Evolutionary conservation across 805 yeast species (phyloP).

Genomic region (Zygosaccharomyces pseudorouxii): DNA sequence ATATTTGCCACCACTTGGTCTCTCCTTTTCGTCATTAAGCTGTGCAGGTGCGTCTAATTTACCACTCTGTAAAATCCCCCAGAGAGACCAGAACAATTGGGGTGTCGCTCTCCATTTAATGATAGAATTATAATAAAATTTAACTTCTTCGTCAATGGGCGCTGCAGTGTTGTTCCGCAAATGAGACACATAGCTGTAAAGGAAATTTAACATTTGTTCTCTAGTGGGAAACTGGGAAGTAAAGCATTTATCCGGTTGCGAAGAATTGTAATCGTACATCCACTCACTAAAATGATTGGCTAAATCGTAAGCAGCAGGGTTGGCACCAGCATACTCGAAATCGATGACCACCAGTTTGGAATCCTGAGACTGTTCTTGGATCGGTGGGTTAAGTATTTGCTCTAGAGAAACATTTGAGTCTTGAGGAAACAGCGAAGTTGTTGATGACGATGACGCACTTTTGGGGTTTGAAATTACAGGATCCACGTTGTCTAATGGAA

Average conservation of each 20-base stretch:
- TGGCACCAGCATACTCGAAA: constrained; percentile 92
- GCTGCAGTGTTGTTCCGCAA: constrained; percentile 33
- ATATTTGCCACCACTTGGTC: constrained; percentile 53
- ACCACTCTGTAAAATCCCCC: constrained; percentile 87
- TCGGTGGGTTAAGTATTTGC: constrained; percentile 35
- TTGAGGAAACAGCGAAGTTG: constrained; percentile 29
- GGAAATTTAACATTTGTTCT: constrained; percentile 63
- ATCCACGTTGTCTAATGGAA: constrained; percentile 35
- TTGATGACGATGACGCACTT: constrained; percentile 17
- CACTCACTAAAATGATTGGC: constrained; percentile 94
- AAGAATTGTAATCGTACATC: constrained; percentile 84
- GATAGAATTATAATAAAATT: constrained; percentile 57
- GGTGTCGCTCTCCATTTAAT: constrained; percentile 77
- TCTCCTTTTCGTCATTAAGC: constrained; percentile 40
- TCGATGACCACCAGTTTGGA: constrained; percentile 86
- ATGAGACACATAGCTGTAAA: constrained; percentile 74
- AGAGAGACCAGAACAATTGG: constrained; percentile 75
- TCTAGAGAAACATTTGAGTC: constrained; percentile 28
- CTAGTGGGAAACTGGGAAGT: constrained; percentile 59
- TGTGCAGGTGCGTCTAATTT: constrained; percentile 18
- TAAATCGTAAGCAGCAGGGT: constrained; percentile 82
- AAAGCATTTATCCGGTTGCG: constrained; percentile 43
- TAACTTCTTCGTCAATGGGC: constrained; percentile 43
- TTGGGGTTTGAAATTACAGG: constrained; percentile 16
- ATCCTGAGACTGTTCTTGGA: constrained; percentile 47